Conservation (phyloP, 2,329 filamentous ascomycete species). For the Fusarium pininemorale region DNA sequence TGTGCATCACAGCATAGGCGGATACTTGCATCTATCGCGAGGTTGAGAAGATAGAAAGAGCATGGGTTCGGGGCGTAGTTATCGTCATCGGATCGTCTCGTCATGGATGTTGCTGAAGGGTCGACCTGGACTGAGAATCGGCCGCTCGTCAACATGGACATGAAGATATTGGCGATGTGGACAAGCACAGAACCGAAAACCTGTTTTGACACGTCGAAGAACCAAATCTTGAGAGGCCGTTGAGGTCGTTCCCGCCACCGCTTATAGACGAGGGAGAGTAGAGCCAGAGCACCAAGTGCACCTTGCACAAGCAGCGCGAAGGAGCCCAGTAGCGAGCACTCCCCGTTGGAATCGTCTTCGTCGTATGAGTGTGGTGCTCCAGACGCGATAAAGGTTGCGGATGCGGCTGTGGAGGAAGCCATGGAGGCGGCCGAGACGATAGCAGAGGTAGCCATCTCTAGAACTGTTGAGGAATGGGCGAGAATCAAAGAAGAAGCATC, state of each 20-base stretch:
- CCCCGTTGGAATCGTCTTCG: constrained; percentile 67
- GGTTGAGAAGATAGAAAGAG: constrained; percentile 93
- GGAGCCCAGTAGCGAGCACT: constrained; percentile 87
- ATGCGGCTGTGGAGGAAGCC: constrained; percentile 40
- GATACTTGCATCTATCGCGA: constrained; percentile 89
- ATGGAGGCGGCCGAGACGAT: constrained; percentile 44
- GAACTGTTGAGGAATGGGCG: constrained; percentile 27
- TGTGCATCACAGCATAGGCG: neutral
- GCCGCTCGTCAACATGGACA: constrained; percentile 94
- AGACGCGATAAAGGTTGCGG: constrained; percentile 24
- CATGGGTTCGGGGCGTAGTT: constrained; percentile 86
- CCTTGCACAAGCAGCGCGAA: constrained; percentile 93
- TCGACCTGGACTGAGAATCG: constrained; percentile 75
- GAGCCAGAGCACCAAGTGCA: constrained; percentile 82
- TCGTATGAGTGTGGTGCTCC: constrained; percentile 41
- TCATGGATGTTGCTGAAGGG: constrained; percentile 48
- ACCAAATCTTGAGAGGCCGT: constrained; percentile 94
- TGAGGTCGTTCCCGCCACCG: constrained; percentile 92
- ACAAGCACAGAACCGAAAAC: constrained; percentile 92
- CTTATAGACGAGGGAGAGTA: constrained; percentile 91
- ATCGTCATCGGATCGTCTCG: constrained; percentile 58
- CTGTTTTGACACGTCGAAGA: constrained; percentile 97
- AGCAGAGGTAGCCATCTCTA: constrained; percentile 45
- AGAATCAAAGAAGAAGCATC: constrained; percentile 36
- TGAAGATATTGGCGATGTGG: constrained; percentile 91